Conservation (phyloP, 306 rosid genomes). For the Mucuna pruriens region DNA sequence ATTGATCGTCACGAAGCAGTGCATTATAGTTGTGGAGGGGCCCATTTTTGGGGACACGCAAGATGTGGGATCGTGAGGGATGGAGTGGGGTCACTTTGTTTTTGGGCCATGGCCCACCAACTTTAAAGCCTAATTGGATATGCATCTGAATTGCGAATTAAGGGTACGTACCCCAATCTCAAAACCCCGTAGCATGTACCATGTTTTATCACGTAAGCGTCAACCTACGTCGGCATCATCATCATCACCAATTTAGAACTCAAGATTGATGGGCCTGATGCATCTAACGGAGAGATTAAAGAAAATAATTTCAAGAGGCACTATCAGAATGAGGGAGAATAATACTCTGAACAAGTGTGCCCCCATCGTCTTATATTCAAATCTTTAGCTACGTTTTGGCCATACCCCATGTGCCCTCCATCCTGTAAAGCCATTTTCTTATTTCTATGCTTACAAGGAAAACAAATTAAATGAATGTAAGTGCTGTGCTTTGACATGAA, state of each 20-base stretch:
- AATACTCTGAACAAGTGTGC: slow-evolving; percentile 36
- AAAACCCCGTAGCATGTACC: slow-evolving; percentile 51
- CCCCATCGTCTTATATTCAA: slow-evolving; percentile 40
- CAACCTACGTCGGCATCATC: slow-evolving; percentile 42
- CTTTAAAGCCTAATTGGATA: slow-evolving; percentile 49
- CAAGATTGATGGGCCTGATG: slow-evolving; percentile 36
- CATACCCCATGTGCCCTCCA: slow-evolving; percentile 59
- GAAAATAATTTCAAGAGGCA: slow-evolving; percentile 30
- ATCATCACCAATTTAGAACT: slow-evolving; percentile 39
- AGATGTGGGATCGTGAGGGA: slow-evolving; percentile 45
- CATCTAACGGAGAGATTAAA: not conserved
- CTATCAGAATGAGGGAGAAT: slow-evolving; percentile 31
- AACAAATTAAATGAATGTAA: slow-evolving; percentile 28
- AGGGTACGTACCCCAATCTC: slow-evolving; percentile 40
- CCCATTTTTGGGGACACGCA: slow-evolving; percentile 48
- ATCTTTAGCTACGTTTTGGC: slow-evolving; percentile 48
- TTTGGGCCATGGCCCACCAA: slow-evolving; percentile 62
- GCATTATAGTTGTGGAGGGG: slow-evolving; percentile 43
- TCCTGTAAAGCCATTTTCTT: slow-evolving; percentile 56
- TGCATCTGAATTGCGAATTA: slow-evolving; percentile 44
- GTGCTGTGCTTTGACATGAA: slow-evolving; percentile 49
- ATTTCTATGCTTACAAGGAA: slow-evolving; percentile 15
- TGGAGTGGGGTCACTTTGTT: slow-evolving; percentile 45
- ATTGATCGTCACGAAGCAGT: slow-evolving; percentile 44
- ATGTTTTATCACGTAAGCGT: slow-evolving; percentile 47